Evolutionary conservation across 257 asterid species (phyloP), one percentile per base, ranked within the genome.

Genomic region (Nemophila menziesii): DNA sequence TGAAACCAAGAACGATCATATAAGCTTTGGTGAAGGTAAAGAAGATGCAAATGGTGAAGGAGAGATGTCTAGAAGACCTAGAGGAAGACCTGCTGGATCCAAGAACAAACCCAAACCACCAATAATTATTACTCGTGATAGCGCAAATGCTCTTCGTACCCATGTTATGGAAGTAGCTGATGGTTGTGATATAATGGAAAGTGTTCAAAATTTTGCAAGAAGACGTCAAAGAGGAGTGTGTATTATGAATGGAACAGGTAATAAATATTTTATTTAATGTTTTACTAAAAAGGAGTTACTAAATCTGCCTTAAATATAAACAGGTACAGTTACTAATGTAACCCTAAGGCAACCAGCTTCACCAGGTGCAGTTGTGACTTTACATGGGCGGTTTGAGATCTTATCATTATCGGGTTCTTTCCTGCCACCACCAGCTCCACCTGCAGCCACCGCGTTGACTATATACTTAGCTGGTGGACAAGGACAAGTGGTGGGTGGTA

Each of bases 401-500:
- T 39, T 86, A 20, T 82, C 94, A 0, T 42, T 86, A 17, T 62
- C 96, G 0, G 96, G 96, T 0, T 82, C 96, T 0, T 86, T 86
- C 40, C 76, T 86, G 0, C 96, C 96, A 0, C 93, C 96, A n/a
- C 96, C 96, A 0, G 96, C 94, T 3, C 94, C 94, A 0, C 71
- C 94, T 0, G 72, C 92, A 0, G 87, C 94, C 0, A 71, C 96
- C 0, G 67, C 86, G 20, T 38, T 86, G 55, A 86, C 94, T 4
- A 72, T 86, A 10, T 86, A 86, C 23, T 41, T 86, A 20, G 80
- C 96, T 1, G 96, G 94, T 16, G 93, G 94, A 7, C 96, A 86
- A 69, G 96, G 96, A 1, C 96, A 86, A 54, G 96, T 86, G 43
- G 86, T 86, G 5, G 96, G 96, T 1, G 96, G 96, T 5, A 65